Evolutionary conservation across 345 rosid species (phyloP).

Genomic region (Noccaea caerulescens): DNA sequence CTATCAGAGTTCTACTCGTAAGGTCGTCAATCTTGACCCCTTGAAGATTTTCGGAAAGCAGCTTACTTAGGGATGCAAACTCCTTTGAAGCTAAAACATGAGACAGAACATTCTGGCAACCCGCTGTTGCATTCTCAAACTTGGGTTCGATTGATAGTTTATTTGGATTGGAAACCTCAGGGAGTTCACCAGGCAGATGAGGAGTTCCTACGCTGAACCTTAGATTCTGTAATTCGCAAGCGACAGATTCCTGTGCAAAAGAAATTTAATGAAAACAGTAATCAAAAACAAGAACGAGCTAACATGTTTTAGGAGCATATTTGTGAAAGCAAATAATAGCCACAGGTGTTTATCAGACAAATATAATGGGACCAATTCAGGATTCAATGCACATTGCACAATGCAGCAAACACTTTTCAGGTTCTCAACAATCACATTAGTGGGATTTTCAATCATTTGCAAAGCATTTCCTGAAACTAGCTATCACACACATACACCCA

Average conservation of each 20-base stretch:
- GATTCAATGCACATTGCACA: not conserved
- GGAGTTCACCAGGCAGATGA: slow-evolving; percentile 41
- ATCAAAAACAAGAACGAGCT: slow-evolving; percentile 8
- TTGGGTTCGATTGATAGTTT: slow-evolving; percentile 46
- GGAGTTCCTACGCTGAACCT: slow-evolving; percentile 49
- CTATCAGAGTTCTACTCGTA: slow-evolving; percentile 55
- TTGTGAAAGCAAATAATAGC: slow-evolving; percentile 1
- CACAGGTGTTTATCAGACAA: not conserved
- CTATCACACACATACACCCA: slow-evolving; percentile 23
- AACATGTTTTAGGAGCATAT: slow-evolving; percentile 26
- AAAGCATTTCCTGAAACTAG: slow-evolving; percentile 19
- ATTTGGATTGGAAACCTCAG: slow-evolving; percentile 46
- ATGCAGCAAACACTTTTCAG: slow-evolving; percentile 17
- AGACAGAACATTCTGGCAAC: slow-evolving; percentile 68
- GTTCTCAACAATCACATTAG: not conserved
- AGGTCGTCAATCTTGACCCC: slow-evolving; percentile 63
- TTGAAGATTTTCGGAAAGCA: slow-evolving; percentile 70
- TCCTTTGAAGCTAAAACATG: slow-evolving; percentile 69
- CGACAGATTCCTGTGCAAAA: slow-evolving; percentile 56
- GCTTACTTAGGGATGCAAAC: slow-evolving; percentile 71
- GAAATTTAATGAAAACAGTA: slow-evolving; percentile 17
- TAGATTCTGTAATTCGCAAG: slow-evolving; percentile 37
- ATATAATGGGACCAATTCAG: not conserved
- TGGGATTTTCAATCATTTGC: slow-evolving; percentile 13
- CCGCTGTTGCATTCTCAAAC: slow-evolving; percentile 50